These are phyloP conservation scores for Vaccinium vitisidaea DNA, from an alignment of 148 eudicot genomes.

Conservation along the genomic window DNA sequence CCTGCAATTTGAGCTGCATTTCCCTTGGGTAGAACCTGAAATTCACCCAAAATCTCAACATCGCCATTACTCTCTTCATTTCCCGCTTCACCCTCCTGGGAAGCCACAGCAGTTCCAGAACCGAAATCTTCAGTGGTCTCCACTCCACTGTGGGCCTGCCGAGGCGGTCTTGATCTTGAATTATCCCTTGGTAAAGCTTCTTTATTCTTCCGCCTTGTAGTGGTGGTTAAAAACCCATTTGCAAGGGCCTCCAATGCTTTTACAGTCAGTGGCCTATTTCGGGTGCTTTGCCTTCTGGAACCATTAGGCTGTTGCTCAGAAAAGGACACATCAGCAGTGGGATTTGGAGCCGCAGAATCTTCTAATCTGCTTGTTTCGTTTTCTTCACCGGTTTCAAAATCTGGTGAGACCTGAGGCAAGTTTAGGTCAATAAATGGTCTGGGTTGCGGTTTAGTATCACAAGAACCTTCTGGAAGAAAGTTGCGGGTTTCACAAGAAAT, in stretches of 20 bases:
- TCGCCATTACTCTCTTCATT: slow-evolving; percentile 6
- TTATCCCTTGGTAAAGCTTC: neutral
- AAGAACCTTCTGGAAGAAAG: slow-evolving; percentile 16
- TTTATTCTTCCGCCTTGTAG: slow-evolving; percentile 24
- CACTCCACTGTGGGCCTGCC: slow-evolving; percentile 10
- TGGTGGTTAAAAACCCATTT: slow-evolving; percentile 32
- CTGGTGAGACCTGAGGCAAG: slow-evolving; percentile 35
- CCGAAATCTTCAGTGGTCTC: slow-evolving; percentile 17
- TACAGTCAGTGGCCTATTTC: slow-evolving; percentile 38
- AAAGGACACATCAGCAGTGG: neutral
- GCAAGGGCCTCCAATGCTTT: slow-evolving; percentile 46
- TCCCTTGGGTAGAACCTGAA: slow-evolving; percentile 15
- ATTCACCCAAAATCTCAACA: neutral
- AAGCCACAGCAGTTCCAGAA: neutral
- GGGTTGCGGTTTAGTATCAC: slow-evolving; percentile 18
- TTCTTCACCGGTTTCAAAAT: slow-evolving; percentile 23
- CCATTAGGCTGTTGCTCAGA: slow-evolving; percentile 19
- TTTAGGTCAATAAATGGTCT: slow-evolving; percentile 37
- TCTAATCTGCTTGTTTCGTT: slow-evolving; percentile 5
- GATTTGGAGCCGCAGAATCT: neutral
- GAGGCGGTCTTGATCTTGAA: slow-evolving; percentile 8
- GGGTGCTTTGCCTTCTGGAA: slow-evolving; percentile 40
- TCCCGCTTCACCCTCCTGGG: slow-evolving; percentile 17
- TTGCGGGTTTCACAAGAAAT: neutral
- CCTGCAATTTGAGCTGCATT: slow-evolving; percentile 19